A percentile compares a stretch with the other conserved stretches of the same genome.
Evolutionary conservation across 805 yeast species (phyloP).

Genomic region (Lipomyces oligophaga): DNA sequence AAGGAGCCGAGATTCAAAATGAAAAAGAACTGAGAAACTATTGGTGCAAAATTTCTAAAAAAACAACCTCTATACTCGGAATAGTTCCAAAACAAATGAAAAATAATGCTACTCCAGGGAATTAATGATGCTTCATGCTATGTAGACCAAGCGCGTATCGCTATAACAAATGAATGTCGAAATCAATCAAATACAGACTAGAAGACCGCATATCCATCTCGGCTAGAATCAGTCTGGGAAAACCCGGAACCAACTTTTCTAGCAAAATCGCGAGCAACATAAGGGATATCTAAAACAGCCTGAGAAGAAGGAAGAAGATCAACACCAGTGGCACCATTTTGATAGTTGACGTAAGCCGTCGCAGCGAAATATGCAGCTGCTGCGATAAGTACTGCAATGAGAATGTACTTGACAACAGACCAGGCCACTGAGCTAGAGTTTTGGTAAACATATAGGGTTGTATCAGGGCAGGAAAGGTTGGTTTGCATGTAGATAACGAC

Average conservation of each 20-base stretch:
- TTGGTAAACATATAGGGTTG: slow-evolving; percentile 8
- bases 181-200: slow-evolving; percentile 36
- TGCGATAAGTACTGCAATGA: slow-evolving; percentile 42
- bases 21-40: no score
- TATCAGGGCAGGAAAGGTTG: no score
- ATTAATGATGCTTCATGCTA: neutral
- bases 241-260: slow-evolving; percentile 67
- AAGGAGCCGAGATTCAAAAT: no score
- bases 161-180: neutral
- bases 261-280: slow-evolving; percentile 35
- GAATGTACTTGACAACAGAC: slow-evolving; percentile 82
- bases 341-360: slow-evolving; percentile 68
- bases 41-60: no score
- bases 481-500: no score
- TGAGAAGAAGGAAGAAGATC: slow-evolving; percentile 46
- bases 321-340: slow-evolving; percentile 60
- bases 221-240: slow-evolving; percentile 49
- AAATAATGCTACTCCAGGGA: neutral
- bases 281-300: slow-evolving; percentile 57
- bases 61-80: no score
- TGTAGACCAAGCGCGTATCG: neutral
- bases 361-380: slow-evolving; percentile 43
- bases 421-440: slow-evolving; percentile 50
- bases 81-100: no score
- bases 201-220: slow-evolving; percentile 95